Base-by-base conservation (phyloP, 164 flowering plant genomes). In the Cinnamomum micranthum region DNA sequence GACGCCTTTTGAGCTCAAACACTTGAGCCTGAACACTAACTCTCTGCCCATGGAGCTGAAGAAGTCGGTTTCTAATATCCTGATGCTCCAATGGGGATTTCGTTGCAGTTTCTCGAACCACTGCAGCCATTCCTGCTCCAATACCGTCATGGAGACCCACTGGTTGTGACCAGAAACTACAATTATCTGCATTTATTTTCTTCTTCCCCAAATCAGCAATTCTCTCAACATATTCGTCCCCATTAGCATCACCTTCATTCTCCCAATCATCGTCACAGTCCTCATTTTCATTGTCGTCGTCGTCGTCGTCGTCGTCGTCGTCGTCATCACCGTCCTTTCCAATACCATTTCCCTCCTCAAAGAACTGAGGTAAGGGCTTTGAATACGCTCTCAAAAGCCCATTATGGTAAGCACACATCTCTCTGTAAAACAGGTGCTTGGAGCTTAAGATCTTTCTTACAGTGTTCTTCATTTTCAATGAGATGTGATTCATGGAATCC, bases 381-480 rank as follows among this genome's bases (percentile, higher is more conserved):
- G 82, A 81, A 76, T 28, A 75, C 14, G 76, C 80, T 74, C 78
- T 89, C 17, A 86, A 70, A 76, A 84, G 85, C 33, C 91, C 89
- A 77, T 85, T 90, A 72, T 88, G 91, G 76, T 86, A 88, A 73
- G 93, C 86, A 78, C 90, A 90, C 87, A 90, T 90, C 76, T 90
- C 93, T 78, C 80, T 69, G 65, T 87, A 88, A 77, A 88, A 90
- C 82, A 90, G 76, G 76, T 90, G 93, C 64, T 90, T 90, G 14
- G 92, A 90, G 82, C 86, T 82, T 78, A 90, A 76, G 2, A 90
- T 86, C 78, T 90, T 90, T 72, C 78, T 84, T 27, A 90, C 94
- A 62, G 79, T 88, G 19, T 87, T 88, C 80, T 88, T 88, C 68
- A 82, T 76, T 78, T 88, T 90, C 9, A 77, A 75, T 24, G 94